Evolutionary conservation across 768 basidiomycete species (phyloP).

Genomic region (Hysterangium stoloniferum): DNA sequence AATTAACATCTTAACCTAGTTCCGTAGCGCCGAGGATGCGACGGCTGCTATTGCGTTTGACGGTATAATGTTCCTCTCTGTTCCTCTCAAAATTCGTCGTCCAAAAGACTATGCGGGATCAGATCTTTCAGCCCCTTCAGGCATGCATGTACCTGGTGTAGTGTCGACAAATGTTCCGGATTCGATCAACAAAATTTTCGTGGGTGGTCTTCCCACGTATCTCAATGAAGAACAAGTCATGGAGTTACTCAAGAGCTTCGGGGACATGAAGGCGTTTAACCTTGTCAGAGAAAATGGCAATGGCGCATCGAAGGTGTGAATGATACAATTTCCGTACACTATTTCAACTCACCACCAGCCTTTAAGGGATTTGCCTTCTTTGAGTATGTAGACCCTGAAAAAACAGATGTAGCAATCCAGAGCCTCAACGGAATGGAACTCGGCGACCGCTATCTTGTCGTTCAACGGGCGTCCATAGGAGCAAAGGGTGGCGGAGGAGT

Average conservation of each 20-base stretch:
- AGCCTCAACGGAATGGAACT: conserved; percentile 97
- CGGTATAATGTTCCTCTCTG: conserved; percentile 91
- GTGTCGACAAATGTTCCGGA: conserved; percentile 97
- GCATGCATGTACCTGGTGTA: conserved; percentile 82
- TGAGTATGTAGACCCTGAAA: conserved; percentile 84
- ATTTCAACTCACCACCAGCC: background rate
- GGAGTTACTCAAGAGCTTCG: conserved; percentile 95
- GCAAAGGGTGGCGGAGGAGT: conserved; percentile 67
- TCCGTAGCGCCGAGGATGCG: conserved; percentile 94
- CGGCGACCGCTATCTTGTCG: conserved; percentile 90
- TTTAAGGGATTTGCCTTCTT: conserved; percentile 95
- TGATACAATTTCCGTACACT: background rate
- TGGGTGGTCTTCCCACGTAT: conserved; percentile 92
- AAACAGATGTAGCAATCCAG: conserved; percentile 94
- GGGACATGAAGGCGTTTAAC: conserved; percentile 96
- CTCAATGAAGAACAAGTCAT: conserved; percentile 98
- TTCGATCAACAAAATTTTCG: conserved; percentile 96
- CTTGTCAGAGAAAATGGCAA: conserved; percentile 91
- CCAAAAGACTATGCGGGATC: conserved; percentile 94
- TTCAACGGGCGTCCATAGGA: conserved; percentile 94
- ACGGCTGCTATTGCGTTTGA: conserved; percentile 97
- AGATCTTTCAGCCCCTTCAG: conserved; percentile 45
- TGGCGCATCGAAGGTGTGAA: conserved; percentile 73
- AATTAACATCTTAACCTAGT: conserved; percentile 43
- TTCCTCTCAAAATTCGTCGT: conserved; percentile 93